phyloP scores from a whole-genome alignment of 805 yeast genomes.

The Barnettozyma siamensis region DNA sequence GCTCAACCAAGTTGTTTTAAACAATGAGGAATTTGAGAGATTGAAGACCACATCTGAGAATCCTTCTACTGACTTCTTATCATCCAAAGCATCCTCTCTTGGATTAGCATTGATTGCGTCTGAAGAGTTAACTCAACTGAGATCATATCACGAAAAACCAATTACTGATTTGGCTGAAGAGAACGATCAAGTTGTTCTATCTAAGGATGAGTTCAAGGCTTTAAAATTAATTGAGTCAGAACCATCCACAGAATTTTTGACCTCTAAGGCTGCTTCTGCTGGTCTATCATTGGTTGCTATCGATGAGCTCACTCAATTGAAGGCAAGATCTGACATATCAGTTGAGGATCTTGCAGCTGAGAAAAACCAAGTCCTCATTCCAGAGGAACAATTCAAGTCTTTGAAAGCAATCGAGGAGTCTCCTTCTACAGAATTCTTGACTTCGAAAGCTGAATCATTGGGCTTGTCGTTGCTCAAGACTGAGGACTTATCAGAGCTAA shows the following conservation, averaged over 20 bases:
- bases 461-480: conserved; percentile 9
- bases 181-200: conserved; percentile 2
- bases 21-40: conserved; percentile 8
- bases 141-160: not conserved
- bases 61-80: not conserved
- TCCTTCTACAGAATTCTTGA: conserved; percentile 1
- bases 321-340: conserved; percentile 7
- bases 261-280: conserved; percentile 3
- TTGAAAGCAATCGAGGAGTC: conserved; percentile 3
- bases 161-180: conserved; percentile 2
- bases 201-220: conserved; percentile 9
- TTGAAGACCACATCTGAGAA: conserved; percentile 10
- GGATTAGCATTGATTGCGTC: conserved; percentile 2
- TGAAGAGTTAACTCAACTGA: conserved; percentile 15
- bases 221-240: conserved; percentile 9
- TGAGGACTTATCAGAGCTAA: conserved; percentile 4
- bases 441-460: not conserved
- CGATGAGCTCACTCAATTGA: conserved; percentile 8
- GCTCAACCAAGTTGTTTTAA: conserved; percentile 1
- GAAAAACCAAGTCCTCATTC: conserved; percentile 11
- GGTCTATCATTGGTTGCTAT: conserved; percentile 8
- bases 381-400: conserved; percentile 15
- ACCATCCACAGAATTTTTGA: conserved; percentile 7
- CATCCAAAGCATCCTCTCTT: conserved; percentile 4
- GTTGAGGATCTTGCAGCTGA: conserved; percentile 9